Conservation (phyloP, 495 filamentous ascomycete species). For the Gamarada debralockiae region DNA sequence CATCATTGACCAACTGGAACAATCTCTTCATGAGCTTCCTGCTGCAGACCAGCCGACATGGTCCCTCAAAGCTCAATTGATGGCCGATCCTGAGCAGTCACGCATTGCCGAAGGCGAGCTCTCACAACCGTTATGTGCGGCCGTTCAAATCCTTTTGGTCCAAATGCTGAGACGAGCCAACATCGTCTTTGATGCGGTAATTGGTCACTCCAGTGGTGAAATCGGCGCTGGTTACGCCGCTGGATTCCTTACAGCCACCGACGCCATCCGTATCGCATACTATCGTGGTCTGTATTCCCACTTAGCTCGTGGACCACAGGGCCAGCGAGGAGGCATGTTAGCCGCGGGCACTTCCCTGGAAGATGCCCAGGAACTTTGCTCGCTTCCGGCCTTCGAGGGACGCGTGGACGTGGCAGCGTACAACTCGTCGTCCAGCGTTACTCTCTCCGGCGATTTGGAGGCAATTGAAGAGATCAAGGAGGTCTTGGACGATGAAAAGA, state of each 20-base stretch:
- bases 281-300: slow-evolving; percentile 27
- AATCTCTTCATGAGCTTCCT: slow-evolving; percentile 35
- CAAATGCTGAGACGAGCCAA: slow-evolving; percentile 50
- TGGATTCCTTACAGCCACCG: slow-evolving; percentile 43
- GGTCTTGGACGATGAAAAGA: slow-evolving; percentile 34
- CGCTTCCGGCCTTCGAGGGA: slow-evolving; percentile 6
- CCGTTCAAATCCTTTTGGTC: slow-evolving; percentile 49
- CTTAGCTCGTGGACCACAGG: neutral
- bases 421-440: slow-evolving; percentile 55
- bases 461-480: slow-evolving; percentile 41
- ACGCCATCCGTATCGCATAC: slow-evolving; percentile 49
- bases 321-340: slow-evolving; percentile 39
- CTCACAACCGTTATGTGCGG: slow-evolving; percentile 47
- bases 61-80: slow-evolving; percentile 34
- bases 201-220: slow-evolving; percentile 64
- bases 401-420: slow-evolving; percentile 36
- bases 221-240: slow-evolving; percentile 52
- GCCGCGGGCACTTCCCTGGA: slow-evolving; percentile 42
- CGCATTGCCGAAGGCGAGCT: slow-evolving; percentile 39
- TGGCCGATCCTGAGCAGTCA: slow-evolving; percentile 5
- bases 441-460: slow-evolving; percentile 48
- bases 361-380: slow-evolving; percentile 29
- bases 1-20: slow-evolving; percentile 34
- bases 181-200: slow-evolving; percentile 46
- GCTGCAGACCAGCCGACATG: slow-evolving; percentile 33